These are phyloP conservation scores for Lasiodiplodia gonubiensis DNA, from an alignment of 2,329 filamentous ascomycete species.

Conservation along the genomic window DNA sequence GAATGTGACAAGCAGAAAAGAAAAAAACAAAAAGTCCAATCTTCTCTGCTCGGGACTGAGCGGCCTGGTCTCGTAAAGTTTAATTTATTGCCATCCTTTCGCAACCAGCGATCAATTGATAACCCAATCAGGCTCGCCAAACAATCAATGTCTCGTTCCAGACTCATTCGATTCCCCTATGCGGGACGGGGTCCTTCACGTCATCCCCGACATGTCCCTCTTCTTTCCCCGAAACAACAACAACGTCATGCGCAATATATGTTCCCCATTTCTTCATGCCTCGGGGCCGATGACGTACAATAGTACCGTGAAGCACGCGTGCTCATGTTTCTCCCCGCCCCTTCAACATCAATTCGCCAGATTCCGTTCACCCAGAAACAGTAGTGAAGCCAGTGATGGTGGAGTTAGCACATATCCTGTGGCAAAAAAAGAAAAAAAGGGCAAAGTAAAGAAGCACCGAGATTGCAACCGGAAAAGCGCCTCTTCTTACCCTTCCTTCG, in stretches of 20 bases:
- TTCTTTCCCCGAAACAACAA: background rate
- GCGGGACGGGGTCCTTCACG: background rate
- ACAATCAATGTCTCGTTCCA: background rate
- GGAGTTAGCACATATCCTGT: background rate
- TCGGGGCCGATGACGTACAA: background rate
- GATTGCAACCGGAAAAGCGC: background rate
- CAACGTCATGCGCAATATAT: background rate
- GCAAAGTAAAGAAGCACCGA: background rate
- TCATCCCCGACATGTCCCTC: background rate
- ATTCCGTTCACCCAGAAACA: slow-evolving; percentile 6
- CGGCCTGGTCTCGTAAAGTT: slow-evolving; percentile 1
- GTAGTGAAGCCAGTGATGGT: background rate
- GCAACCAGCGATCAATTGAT: background rate
- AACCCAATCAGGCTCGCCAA: background rate
- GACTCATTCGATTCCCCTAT: background rate
- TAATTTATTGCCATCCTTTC: background rate
- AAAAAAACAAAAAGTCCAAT: background rate
- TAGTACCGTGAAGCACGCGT: background rate
- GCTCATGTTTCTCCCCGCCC: background rate
- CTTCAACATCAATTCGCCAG: background rate
- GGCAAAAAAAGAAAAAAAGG: background rate
- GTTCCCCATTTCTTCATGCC: background rate
- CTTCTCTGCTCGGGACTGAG: background rate
- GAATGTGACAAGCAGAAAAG: background rate
- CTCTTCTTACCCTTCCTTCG: background rate